Conservation (phyloP, 2,329 filamentous ascomycete genomes). For the Emericellopsis atlantica region DNA sequence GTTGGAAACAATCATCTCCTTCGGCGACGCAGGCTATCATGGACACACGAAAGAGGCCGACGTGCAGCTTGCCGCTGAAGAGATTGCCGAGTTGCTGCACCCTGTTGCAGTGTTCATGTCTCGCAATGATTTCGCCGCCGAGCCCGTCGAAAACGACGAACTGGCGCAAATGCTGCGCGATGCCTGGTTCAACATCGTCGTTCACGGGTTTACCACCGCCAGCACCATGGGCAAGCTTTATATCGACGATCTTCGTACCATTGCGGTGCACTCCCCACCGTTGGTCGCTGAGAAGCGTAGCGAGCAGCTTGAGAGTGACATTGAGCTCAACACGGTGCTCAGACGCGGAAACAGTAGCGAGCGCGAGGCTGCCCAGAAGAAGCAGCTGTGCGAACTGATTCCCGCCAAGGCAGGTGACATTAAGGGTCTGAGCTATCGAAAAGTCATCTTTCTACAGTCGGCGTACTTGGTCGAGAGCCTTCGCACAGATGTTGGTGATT, state of each 20-base stretch:
- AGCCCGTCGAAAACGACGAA: conserved; percentile 47
- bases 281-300: conserved; percentile 80
- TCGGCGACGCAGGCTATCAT: conserved; percentile 71
- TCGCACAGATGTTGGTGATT: conserved; percentile 76
- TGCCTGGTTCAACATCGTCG: conserved; percentile 96
- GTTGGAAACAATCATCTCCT: conserved; percentile 77
- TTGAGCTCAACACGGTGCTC: conserved; percentile 89
- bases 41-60: conserved; percentile 66
- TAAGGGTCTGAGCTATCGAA: conserved; percentile 71
- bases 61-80: conserved; percentile 67
- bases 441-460: conserved; percentile 84
- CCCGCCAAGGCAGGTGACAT: conserved; percentile 70
- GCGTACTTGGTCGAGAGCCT: conserved; percentile 82
- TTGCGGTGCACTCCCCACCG: conserved; percentile 79
- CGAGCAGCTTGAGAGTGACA: conserved; percentile 87
- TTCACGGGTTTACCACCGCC: conserved; percentile 74
- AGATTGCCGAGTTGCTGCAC: conserved; percentile 78
- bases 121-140: conserved; percentile 40
- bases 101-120: conserved; percentile 82
- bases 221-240: conserved; percentile 64
- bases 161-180: conserved; percentile 67
- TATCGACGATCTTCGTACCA: conserved; percentile 62
- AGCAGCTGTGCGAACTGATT: conserved; percentile 58
- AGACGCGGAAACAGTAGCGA: conserved; percentile 74
- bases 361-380: conserved; percentile 70